Percentiles rank a stretch among this genome's conserved stretches.
phyloP scores from a whole-genome alignment of 2,329 filamentous ascomycete species.

The Gaeumannomyces tritici region DNA sequence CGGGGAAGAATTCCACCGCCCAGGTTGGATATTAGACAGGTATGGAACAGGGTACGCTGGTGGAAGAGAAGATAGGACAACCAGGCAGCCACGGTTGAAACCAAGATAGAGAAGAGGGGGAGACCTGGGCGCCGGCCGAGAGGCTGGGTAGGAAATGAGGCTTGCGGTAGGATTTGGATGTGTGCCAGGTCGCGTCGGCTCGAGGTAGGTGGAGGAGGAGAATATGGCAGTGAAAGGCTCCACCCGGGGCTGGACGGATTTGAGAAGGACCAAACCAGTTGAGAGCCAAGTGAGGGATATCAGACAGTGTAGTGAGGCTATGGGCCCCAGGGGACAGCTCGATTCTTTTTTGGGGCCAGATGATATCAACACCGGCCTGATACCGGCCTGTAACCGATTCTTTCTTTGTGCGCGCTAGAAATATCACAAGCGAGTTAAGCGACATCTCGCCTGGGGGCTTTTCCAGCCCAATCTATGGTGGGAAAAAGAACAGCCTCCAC shows the following conservation, averaged over 20 bases:
- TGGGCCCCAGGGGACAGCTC: not conserved
- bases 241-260: not conserved
- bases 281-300: too few relatives aligned
- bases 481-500: too few relatives aligned
- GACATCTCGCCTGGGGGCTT: too few relatives aligned
- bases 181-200: not conserved
- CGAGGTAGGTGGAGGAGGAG: not conserved
- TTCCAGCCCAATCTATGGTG: too few relatives aligned
- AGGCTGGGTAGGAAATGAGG: not conserved
- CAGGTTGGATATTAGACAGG: not conserved
- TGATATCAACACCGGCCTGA: too few relatives aligned
- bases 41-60: not conserved
- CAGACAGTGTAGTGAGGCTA: not conserved
- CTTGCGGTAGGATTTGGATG: not conserved
- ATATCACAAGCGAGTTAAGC: too few relatives aligned
- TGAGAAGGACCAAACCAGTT: too few relatives aligned
- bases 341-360: not conserved
- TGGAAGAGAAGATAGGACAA: not conserved
- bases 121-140: not conserved
- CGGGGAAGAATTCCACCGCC: not conserved
- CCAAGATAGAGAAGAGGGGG: not conserved
- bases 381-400: too few relatives aligned
- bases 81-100: not conserved
- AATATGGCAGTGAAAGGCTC: not conserved
- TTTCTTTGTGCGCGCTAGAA: too few relatives aligned